Evolutionary conservation across 129 eudicot genomes (phyloP).

Genomic region (Smallanthus sonchifolius): DNA sequence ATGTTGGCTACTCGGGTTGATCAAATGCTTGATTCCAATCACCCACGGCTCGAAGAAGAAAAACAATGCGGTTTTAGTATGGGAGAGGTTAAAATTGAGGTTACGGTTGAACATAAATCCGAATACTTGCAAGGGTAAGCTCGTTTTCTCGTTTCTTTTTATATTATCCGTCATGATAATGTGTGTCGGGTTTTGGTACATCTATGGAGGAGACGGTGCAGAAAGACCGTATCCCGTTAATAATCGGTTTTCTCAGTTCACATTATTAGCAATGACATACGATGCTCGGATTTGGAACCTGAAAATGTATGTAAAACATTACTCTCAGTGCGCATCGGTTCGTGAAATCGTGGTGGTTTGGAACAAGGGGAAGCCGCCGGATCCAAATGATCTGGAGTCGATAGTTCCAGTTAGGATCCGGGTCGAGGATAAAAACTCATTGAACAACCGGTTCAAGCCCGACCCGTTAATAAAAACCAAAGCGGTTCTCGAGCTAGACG

Average conservation of each 20-base stretch:
- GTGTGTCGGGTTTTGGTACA: conserved; percentile 46
- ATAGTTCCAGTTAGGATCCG: conserved; percentile 71
- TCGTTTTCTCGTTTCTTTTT: conserved; percentile 33
- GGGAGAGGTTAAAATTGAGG: conserved; percentile 57
- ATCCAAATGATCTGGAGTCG: conserved; percentile 48
- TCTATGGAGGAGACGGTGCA: conserved; percentile 79
- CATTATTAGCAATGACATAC: conserved; percentile 77
- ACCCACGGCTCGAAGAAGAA: conserved; percentile 53
- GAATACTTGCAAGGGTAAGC: conserved; percentile 39
- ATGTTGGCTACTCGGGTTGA: conserved; percentile 60
- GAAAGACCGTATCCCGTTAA: conserved; percentile 56
- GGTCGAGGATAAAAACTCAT: conserved; percentile 60
- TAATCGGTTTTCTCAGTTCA: conserved; percentile 71
- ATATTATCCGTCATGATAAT: conserved; percentile 34
- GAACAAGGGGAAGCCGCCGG: conserved; percentile 79
- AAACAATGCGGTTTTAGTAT: conserved; percentile 35
- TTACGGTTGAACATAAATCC: conserved; percentile 53
- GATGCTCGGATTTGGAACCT: conserved; percentile 88
- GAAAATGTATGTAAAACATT: conserved; percentile 68
- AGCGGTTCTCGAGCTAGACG: conserved; percentile 83
- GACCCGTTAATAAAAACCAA: conserved; percentile 61
- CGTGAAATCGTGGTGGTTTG: conserved; percentile 82
- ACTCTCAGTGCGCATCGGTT: conserved; percentile 79
- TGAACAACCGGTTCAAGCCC: conserved; percentile 66
- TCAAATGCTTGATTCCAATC: conserved; percentile 51